Percentiles rank a stretch among this genome's conserved stretches.
phyloP scores from a whole-genome alignment of 164 flowering plant species.

The grape (Vitis vinifera) region ASM3070453v1 NC_081822.1:11566001-11566500 shows the following conservation, averaged over 20 bases:
- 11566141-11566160: constrained; percentile 92
- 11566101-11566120: constrained; percentile 57
- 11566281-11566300: constrained; percentile 98
- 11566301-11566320: constrained; percentile 99
- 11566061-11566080: constrained; percentile 86
- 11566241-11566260: not conserved
- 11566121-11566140: constrained; percentile 80
- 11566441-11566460: not conserved
- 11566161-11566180: constrained; percentile 90
- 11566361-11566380: constrained; percentile 97
- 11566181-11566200: constrained; percentile 39
- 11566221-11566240: not conserved
- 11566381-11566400: constrained; percentile 89
- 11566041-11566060: constrained; percentile 93
- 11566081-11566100: constrained; percentile 74
- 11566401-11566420: not conserved
- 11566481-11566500: not conserved
- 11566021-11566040: constrained; percentile 87
- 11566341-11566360: constrained; percentile 97
- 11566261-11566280: constrained; percentile 64
- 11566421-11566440: not conserved
- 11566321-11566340: constrained; percentile 80
- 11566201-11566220: constrained; percentile 10
- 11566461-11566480: not conserved
- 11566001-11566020: constrained; percentile 29